Percentiles rank a stretch among this genome's conserved stretches.
Evolutionary conservation across 192 early-diverging fungal genomes (phyloP).

Genomic region (Rhizoclosmatium sp.): DNA sequence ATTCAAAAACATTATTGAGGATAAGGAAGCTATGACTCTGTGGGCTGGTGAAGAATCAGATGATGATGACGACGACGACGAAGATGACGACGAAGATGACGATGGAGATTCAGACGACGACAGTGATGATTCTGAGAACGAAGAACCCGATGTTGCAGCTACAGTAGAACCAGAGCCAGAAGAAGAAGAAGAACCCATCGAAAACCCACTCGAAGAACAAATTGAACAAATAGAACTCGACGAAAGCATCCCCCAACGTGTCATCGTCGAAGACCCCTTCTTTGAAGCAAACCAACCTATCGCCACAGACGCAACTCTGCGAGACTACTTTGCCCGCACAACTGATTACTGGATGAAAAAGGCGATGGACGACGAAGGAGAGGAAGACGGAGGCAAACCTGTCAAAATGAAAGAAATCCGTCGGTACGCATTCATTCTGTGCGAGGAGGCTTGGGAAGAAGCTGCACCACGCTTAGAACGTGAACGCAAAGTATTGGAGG

Average conservation of each 20-base stretch:
- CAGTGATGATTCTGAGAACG: neutral
- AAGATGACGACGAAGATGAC: slow-evolving; percentile 41
- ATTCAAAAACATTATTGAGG: slow-evolving; percentile 56
- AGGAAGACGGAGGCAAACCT: slow-evolving; percentile 1
- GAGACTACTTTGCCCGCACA: slow-evolving; percentile 38
- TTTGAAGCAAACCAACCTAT: slow-evolving; percentile 26
- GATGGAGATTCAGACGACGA: slow-evolving; percentile 42
- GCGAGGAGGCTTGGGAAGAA: slow-evolving; percentile 31
- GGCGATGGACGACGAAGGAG: slow-evolving; percentile 19
- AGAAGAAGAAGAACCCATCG: slow-evolving; percentile 20
- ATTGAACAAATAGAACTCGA: slow-evolving; percentile 54
- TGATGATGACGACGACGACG: neutral
- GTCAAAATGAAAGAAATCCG: slow-evolving; percentile 30
- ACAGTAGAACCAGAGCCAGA: slow-evolving; percentile 17
- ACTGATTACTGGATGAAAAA: slow-evolving; percentile 27
- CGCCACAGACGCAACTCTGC: slow-evolving; percentile 29
- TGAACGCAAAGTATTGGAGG: slow-evolving; percentile 26
- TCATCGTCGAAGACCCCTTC: slow-evolving; percentile 49
- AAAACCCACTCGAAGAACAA: slow-evolving; percentile 47
- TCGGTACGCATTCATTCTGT: slow-evolving; percentile 27
- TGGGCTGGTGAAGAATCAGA: slow-evolving; percentile 57
- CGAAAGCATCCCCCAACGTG: slow-evolving; percentile 22
- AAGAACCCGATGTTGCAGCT: neutral
- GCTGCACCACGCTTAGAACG: slow-evolving; percentile 15
- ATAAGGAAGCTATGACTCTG: slow-evolving; percentile 52